Conservation (phyloP, 768 basidiomycete species). For the Cystobasidiopsis lactophilus region DNA sequence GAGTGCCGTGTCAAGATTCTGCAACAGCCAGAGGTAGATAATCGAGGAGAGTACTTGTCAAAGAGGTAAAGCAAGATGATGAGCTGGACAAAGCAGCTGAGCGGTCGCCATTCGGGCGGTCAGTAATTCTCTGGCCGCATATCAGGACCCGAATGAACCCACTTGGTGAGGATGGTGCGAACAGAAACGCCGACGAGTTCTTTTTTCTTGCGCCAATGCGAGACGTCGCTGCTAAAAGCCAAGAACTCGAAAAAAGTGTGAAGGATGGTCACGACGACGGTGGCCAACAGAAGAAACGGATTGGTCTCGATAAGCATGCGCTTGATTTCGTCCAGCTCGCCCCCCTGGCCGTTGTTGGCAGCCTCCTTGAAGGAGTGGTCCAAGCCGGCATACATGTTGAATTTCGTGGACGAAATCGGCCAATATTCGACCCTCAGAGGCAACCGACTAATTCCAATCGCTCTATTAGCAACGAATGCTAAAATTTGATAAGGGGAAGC, state of each 20-base stretch:
- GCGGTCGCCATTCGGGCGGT: neutral
- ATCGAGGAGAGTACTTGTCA: neutral
- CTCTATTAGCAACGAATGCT: neutral
- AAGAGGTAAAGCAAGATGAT: conserved; percentile 47
- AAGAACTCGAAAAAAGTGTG: conserved; percentile 62
- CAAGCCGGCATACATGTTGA: conserved; percentile 48
- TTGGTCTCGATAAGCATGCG: conserved; percentile 48
- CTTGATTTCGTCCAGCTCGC: conserved; percentile 83
- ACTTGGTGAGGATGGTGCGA: conserved; percentile 61
- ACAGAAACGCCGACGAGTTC: conserved; percentile 90
- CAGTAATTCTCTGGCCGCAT: neutral
- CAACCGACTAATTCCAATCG: conserved; percentile 25
- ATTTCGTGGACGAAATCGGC: conserved; percentile 60
- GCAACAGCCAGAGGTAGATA: conserved; percentile 36
- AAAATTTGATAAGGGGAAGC: neutral
- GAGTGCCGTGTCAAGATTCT: conserved; percentile 33
- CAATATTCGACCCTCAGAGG: conserved; percentile 66
- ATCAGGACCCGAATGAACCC: neutral
- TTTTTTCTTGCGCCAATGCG: conserved; percentile 74
- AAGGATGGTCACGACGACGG: conserved; percentile 60
- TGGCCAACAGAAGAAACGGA: conserved; percentile 67
- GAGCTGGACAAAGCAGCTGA: conserved; percentile 31
- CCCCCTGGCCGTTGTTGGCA: conserved; percentile 27
- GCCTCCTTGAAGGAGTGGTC: conserved; percentile 49
- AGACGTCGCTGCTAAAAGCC: conserved; percentile 11